phyloP scores from a whole-genome alignment of 1,284 basidiomycete genomes.

The Schizopora paradoxa region DNA sequence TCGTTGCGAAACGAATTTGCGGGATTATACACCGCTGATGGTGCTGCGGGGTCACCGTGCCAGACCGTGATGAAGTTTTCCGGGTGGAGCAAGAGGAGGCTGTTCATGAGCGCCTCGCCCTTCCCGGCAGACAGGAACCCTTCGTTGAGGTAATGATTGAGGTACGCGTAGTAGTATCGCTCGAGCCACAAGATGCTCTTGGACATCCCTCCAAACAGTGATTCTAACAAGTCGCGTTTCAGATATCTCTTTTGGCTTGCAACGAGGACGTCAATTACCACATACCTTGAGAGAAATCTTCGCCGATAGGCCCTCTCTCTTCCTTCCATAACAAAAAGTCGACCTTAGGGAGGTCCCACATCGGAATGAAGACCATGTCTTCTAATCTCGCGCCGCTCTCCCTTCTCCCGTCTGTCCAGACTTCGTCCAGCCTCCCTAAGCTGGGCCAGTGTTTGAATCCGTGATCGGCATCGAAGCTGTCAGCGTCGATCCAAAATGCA shows the following conservation, averaged over 20 bases:
- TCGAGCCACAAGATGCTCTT: conserved; percentile 38
- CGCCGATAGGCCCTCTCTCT: conserved; percentile 42
- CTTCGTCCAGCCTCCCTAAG: conserved; percentile 31
- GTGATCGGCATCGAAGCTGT: conserved; percentile 41
- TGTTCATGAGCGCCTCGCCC: conserved; percentile 48
- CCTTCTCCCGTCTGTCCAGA: conserved; percentile 33
- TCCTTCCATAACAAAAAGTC: conserved; percentile 36
- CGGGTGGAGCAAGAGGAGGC: conserved; percentile 43
- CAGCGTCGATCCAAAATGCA: conserved; percentile 51
- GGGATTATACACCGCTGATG: conserved; percentile 6
- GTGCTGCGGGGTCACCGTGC: conserved; percentile 21
- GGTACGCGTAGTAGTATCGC: conserved; percentile 41
- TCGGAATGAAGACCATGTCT: conserved; percentile 42
- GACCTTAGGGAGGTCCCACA: conserved; percentile 30
- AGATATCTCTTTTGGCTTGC: too few species aligned
- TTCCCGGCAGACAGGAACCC: conserved; percentile 48
- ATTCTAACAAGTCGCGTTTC: conserved; percentile 33
- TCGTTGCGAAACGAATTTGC: conserved; percentile 18
- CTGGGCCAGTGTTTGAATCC: conserved; percentile 43
- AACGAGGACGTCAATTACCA: conserved; percentile 5
- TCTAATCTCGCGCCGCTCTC: conserved; percentile 27
- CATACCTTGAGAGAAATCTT: conserved; percentile 44
- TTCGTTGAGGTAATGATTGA: conserved; percentile 39
- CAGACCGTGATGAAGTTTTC: conserved; percentile 38
- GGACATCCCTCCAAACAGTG: conserved; percentile 48